These are phyloP conservation scores for Eucalyptus erythrocorys DNA, from an alignment of 345 rosid species.

Conservation along the genomic window DNA sequence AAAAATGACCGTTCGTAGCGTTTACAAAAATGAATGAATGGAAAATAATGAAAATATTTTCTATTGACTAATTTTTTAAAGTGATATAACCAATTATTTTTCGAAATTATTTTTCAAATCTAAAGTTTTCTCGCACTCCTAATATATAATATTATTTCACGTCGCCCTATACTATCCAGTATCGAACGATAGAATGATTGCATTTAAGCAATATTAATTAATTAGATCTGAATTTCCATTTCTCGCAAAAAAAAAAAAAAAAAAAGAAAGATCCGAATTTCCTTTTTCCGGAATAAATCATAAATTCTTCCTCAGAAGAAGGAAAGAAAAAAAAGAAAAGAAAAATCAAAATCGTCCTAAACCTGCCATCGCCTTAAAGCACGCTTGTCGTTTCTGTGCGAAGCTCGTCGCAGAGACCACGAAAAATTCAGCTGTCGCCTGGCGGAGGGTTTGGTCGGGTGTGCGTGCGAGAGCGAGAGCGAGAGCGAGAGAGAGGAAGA, in stretches of 20 bases:
- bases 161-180: not conserved
- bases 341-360: not conserved
- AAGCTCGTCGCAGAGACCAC: not conserved
- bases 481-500: not conserved
- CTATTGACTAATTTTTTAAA: too few relatives aligned
- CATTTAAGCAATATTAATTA: not conserved
- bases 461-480: not conserved
- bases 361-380: not conserved
- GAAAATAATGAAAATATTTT: too few relatives aligned
- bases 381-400: not conserved
- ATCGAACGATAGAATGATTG: not conserved
- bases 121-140: too few relatives aligned
- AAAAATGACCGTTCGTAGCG: accelerated
- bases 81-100: too few relatives aligned
- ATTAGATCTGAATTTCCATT: not conserved
- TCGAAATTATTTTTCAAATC: accelerated
- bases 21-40: too few relatives aligned
- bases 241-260: not conserved
- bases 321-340: too few relatives aligned
- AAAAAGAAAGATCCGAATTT: not conserved
- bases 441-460: not conserved
- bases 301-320: not conserved
- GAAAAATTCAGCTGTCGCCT: not conserved
- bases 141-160: not conserved
- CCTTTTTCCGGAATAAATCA: not conserved